These are phyloP conservation scores for Mycena rosella DNA, from an alignment of 768 basidiomycete genomes.

Conservation along the genomic window DNA sequence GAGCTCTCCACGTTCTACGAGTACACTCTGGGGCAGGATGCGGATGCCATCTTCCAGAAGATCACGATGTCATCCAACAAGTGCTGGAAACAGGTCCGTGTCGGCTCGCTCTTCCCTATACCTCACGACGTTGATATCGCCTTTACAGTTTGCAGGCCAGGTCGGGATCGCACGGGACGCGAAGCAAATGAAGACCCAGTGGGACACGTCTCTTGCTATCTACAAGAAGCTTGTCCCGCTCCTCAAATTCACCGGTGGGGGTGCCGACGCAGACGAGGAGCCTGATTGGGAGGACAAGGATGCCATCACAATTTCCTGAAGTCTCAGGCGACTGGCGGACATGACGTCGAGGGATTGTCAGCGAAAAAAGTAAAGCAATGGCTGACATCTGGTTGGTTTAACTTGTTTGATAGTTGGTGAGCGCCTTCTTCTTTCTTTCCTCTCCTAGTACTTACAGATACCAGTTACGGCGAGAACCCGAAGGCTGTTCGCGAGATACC, in stretches of 20 bases:
- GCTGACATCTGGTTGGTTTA: slow-evolving; percentile 7
- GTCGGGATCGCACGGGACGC: background rate
- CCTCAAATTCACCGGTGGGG: slow-evolving; percentile 20
- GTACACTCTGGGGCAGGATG: slow-evolving; percentile 2
- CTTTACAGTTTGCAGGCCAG: slow-evolving; percentile 7
- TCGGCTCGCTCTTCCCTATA: background rate
- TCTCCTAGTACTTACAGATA: background rate
- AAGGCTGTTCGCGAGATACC: slow-evolving; percentile 10
- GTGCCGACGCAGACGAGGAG: slow-evolving; percentile 10
- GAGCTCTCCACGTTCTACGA: slow-evolving; percentile 8
- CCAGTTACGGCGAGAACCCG: slow-evolving; percentile 8
- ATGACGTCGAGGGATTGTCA: slow-evolving; percentile 9
- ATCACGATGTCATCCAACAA: slow-evolving; percentile 14
- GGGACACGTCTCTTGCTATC: background rate
- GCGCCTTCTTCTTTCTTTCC: background rate
- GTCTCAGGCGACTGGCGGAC: background rate
- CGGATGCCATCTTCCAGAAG: slow-evolving; percentile 1
- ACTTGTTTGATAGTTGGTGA: slow-evolving; percentile 6
- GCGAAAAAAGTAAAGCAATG: slow-evolving; percentile 9
- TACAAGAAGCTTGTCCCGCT: slow-evolving; percentile 25
- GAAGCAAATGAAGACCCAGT: slow-evolving; percentile 18
- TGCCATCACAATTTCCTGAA: slow-evolving; percentile 1
- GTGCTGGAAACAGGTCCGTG: slow-evolving; percentile 8
- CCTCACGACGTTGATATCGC: background rate
- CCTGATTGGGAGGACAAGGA: slow-evolving; percentile 14